phyloP scores from a whole-genome alignment of 345 rosid genomes.

The Firmiana major region DNA sequence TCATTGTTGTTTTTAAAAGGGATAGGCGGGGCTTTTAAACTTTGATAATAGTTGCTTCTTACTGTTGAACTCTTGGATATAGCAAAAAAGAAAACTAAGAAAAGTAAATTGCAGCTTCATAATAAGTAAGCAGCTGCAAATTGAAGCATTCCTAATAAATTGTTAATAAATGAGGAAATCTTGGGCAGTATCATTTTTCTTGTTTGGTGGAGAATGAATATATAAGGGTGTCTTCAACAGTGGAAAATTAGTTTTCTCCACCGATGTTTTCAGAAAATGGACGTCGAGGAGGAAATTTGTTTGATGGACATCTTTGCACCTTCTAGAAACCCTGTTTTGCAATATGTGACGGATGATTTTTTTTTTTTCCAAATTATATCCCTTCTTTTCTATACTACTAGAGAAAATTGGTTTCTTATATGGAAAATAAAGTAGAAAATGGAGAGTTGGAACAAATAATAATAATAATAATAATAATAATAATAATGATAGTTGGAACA shows the following conservation, averaged over 20 bases:
- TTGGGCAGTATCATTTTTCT: not conserved
- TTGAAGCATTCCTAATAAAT: not conserved
- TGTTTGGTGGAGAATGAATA: not conserved
- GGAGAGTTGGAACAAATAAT: not conserved
- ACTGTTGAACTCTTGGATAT: not conserved
- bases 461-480: no score
- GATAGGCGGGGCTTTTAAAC: not conserved
- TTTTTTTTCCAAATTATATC: not conserved
- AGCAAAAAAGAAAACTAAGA: not conserved
- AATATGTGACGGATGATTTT: not conserved
- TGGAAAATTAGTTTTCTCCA: constrained; percentile 3
- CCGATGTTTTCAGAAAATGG: not conserved
- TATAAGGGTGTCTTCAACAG: not conserved
- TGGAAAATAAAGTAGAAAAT: not conserved
- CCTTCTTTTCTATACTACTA: not conserved
- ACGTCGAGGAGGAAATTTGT: not conserved
- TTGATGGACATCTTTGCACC: not conserved
- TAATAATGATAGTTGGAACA: no score
- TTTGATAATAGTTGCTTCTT: not conserved
- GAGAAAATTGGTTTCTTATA: not conserved
- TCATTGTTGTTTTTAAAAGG: not conserved
- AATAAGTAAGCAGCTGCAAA: not conserved
- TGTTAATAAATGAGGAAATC: not conserved
- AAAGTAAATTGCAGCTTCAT: not conserved
- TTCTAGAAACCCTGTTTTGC: not conserved